Conservation (phyloP, 2,329 filamentous ascomycete genomes). For the Pseudocercospora vitis region DNA sequence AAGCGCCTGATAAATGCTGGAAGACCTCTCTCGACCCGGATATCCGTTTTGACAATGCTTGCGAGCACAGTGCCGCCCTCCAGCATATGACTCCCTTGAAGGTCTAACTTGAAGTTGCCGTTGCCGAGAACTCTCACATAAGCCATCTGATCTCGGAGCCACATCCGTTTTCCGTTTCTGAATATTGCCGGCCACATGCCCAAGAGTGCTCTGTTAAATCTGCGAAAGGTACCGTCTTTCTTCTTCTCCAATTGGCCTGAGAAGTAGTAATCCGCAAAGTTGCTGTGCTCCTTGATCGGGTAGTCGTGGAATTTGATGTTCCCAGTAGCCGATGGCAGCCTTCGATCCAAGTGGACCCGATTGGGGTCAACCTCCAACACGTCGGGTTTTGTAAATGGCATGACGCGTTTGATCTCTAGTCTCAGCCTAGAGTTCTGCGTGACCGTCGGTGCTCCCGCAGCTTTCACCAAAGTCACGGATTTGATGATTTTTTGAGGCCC, state of each 20-base stretch:
- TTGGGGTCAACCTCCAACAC: conserved; percentile 12
- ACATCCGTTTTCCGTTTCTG: conserved; percentile 31
- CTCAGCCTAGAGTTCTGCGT: conserved; percentile 16
- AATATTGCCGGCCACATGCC: conserved; percentile 19
- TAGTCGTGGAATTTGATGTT: conserved; percentile 16
- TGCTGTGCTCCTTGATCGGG: conserved; percentile 5
- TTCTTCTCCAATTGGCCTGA: conserved; percentile 8
- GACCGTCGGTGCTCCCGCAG: neutral
- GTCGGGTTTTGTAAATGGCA: conserved; percentile 28
- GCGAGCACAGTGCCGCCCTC: conserved; percentile 25
- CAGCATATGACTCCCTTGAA: conserved; percentile 30
- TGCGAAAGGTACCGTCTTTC: neutral
- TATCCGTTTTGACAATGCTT: conserved; percentile 1
- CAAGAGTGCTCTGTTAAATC: conserved; percentile 12
- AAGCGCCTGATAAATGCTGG: neutral
- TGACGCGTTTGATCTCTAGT: conserved; percentile 18
- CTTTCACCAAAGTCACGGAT: conserved; percentile 20
- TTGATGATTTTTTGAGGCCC: conserved; percentile 28
- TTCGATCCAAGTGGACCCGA: conserved; percentile 19
- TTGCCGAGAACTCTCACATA: conserved; percentile 25
- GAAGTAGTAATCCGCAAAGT: conserved; percentile 21
- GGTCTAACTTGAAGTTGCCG: conserved; percentile 33
- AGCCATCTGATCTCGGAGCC: conserved; percentile 31
- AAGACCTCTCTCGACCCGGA: neutral
- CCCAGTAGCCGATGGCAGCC: conserved; percentile 8